Base-by-base conservation (phyloP, 116 monocot genomes). In the Posidonia oceanica region DNA sequence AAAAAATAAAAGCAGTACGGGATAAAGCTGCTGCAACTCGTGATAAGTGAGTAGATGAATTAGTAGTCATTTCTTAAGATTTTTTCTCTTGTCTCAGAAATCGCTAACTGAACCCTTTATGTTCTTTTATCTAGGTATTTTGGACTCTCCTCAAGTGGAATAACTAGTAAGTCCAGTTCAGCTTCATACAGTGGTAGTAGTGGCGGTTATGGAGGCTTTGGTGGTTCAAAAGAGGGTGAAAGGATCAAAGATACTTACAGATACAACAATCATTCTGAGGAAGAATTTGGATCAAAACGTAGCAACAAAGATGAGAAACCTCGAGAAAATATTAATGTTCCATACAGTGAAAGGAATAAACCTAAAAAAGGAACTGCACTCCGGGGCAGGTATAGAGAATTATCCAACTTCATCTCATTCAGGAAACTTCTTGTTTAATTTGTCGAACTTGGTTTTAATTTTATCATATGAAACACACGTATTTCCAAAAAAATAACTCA, bases 71-170 rank as follows among this genome's bases (percentile, higher is more conserved):
- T 55, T 14, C 11, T 56, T 16, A 69, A 36, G 21, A 55, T 55
- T 39, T 56, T 37, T n/a, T 14, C 55, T 36, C 54, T 44, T 38
- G 48, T 7, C 3, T 48, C 22, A 61, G 61, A 20, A 71, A 51
- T 61, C 51, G 22, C 61, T 23, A 59, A 16, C 22, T 14, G 18
- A 40, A 15, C 15, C 40, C 5, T 41, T 38, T 15, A 14, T 73
- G 16, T 3, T 57, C 13, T 61, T 38, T 3, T 36, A 59, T 69
- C 8, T 79, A 97, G 97, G 83, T 97, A 92, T 75, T 56, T 89
- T 77, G 97, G 97, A 56, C 81, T 97, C 51, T 97, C 97, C 3
- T 97, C 97, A 70, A 80, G 80, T 67, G 97, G 92, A 77, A 81
- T 97, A 37, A 85, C 87, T 16, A 82, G 74, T 63, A 97, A 87